Conservation (phyloP, 345 rosid species). For the Brassica carinata region DNA sequence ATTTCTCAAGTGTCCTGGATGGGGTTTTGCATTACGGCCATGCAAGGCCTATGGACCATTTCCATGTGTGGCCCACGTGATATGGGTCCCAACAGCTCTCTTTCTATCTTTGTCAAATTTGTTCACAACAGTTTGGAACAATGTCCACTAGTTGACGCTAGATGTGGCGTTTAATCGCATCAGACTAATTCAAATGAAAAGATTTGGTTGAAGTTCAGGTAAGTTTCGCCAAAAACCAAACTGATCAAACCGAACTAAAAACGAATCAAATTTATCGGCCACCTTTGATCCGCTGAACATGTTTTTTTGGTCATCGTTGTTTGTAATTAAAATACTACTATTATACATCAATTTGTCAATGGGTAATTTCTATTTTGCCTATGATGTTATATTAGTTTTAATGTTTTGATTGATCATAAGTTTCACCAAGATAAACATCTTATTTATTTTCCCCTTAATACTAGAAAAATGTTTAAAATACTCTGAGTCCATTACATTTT, state of each 20-base stretch:
- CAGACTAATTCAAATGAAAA: background rate
- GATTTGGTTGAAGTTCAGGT: background rate
- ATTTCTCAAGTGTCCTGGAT: slow-evolving; percentile 5
- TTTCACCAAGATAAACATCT: background rate
- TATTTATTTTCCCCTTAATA: background rate
- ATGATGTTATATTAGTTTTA: background rate
- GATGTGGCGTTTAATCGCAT: background rate
- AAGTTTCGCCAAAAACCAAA: background rate
- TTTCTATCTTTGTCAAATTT: slow-evolving; percentile 10
- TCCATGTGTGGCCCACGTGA: slow-evolving; percentile 36
- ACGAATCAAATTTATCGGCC: background rate
- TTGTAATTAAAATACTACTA: background rate
- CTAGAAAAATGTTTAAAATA: too few relatives aligned
- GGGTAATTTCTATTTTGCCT: background rate
- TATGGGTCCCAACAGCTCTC: slow-evolving; percentile 17
- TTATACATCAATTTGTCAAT: background rate
- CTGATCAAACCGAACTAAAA: background rate
- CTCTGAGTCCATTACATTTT: too few relatives aligned
- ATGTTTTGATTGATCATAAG: background rate
- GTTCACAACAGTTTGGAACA: slow-evolving; percentile 33
- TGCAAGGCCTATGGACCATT: slow-evolving; percentile 32
- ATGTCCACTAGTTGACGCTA: slow-evolving; percentile 13
- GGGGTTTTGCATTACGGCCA: slow-evolving; percentile 19
- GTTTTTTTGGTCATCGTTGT: background rate
- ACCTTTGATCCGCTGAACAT: background rate